Evolutionary conservation across 345 rosid genomes (phyloP).

Genomic region (Isatis tinctoria): DNA sequence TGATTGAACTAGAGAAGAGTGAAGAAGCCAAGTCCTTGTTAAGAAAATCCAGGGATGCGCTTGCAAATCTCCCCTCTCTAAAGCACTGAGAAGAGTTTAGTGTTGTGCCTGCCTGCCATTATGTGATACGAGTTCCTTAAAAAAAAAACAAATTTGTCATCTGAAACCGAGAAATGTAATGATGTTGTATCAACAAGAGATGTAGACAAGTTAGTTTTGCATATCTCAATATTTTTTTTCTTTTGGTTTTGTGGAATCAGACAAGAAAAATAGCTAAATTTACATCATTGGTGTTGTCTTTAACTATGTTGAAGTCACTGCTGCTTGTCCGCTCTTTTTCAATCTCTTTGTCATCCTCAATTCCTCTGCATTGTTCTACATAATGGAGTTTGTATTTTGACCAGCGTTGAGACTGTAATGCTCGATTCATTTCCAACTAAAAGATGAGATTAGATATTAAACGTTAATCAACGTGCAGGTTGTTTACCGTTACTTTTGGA

Average conservation of each 20-base stretch:
- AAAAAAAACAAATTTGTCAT: background rate
- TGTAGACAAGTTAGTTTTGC: background rate
- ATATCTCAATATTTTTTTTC: background rate
- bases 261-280: background rate
- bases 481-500: no score
- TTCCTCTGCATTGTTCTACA: no score
- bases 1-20: constrained; percentile 66
- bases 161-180: background rate
- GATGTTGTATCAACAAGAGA: background rate
- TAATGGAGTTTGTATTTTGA: no score
- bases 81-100: background rate
- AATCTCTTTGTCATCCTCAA: background rate
- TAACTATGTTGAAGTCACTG: background rate
- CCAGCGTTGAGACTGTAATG: no score
- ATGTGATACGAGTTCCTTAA: background rate
- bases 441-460: no score
- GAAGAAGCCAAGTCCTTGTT: constrained; percentile 68
- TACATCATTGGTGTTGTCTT: background rate
- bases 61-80: constrained; percentile 34
- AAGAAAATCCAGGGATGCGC: constrained; percentile 51
- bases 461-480: no score
- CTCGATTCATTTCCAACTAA: no score
- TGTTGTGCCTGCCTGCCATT: background rate
- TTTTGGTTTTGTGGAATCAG: background rate
- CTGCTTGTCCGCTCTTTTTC: background rate